Conservation (phyloP, 2,329 filamentous ascomycete species). For the Cladosporium colombiae region DNA sequence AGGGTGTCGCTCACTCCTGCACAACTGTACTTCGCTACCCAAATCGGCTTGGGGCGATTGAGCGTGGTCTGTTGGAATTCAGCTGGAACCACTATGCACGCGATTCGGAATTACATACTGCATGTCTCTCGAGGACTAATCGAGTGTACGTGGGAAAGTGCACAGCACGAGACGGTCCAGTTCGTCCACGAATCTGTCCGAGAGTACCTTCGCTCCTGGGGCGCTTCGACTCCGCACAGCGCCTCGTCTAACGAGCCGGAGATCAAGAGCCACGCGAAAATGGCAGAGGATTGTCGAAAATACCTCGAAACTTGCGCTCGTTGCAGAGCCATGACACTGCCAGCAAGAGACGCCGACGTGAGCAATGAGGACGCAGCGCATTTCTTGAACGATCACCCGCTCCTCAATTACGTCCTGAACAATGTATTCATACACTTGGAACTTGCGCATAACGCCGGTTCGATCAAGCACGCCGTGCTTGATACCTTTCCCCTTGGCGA, state of each 20-base stretch:
- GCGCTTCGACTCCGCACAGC: neutral
- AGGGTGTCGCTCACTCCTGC: conserved; percentile 43
- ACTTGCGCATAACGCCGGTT: neutral
- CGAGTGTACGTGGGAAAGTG: conserved; percentile 39
- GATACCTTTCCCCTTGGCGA: neutral
- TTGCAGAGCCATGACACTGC: neutral
- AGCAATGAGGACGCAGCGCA: too few relatives aligned
- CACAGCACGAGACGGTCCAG: conserved; percentile 42
- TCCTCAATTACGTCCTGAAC: neutral
- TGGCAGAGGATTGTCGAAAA: neutral
- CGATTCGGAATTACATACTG: conserved; percentile 40
- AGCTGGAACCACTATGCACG: conserved; percentile 9
- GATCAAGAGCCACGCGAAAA: neutral
- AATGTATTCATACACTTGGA: neutral
- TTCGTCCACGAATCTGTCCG: conserved; percentile 57
- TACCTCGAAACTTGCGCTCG: neutral
- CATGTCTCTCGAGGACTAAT: conserved; percentile 54
- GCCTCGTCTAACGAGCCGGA: neutral
- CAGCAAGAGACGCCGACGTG: too few relatives aligned
- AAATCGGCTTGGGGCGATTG: conserved; percentile 28
- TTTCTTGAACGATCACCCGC: too few relatives aligned
- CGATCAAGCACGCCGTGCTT: neutral
- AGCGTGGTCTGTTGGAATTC: too few relatives aligned
- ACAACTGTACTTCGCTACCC: conserved; percentile 51
- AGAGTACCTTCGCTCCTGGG: neutral